These are phyloP conservation scores for Ustilago cynodontis DNA, from an alignment of 1,284 basidiomycete species.

Conservation along the genomic window DNA sequence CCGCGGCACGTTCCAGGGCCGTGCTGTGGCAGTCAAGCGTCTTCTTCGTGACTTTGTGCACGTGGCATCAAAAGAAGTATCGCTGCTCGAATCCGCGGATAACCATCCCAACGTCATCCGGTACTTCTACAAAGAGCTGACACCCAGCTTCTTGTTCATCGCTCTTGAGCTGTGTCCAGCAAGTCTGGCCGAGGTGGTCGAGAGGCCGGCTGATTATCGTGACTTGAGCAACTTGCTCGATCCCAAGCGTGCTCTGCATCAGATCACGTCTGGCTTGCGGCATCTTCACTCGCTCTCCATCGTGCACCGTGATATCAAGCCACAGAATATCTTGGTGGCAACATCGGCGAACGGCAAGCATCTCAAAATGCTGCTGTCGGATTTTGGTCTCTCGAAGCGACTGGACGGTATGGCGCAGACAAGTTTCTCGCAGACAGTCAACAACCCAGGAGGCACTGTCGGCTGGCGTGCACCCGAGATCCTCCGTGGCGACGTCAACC, in stretches of 20 bases:
- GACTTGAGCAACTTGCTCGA: conserved; percentile 70
- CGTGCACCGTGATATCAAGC: conserved; percentile 97
- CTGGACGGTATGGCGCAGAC: conserved; percentile 66
- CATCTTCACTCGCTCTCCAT: conserved; percentile 96
- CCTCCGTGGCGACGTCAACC: conserved; percentile 58
- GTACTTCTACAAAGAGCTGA: conserved; percentile 92
- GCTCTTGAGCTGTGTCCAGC: conserved; percentile 96
- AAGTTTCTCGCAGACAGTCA: conserved; percentile 67
- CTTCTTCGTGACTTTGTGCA: conserved; percentile 95
- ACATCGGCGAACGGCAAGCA: conserved; percentile 50
- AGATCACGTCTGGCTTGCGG: conserved; percentile 87
- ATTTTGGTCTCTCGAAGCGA: conserved; percentile 68
- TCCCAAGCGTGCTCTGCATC: conserved; percentile 85
- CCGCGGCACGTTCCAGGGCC: conserved; percentile 91
- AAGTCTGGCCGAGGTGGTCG: conserved; percentile 91
- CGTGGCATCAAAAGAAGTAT: conserved; percentile 92
- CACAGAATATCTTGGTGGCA: conserved; percentile 92
- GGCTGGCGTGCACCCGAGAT: conserved; percentile 70
- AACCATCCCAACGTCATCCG: conserved; percentile 98
- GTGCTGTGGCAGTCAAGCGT: conserved; percentile 96
- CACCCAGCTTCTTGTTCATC: conserved; percentile 86
- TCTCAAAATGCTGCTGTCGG: conserved; percentile 68
- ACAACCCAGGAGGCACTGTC: conserved; percentile 67
- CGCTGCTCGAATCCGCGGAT: conserved; percentile 87
- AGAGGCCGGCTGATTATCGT: conserved; percentile 71